Percentiles rank a stretch among this genome's conserved stretches.
Conservation (phyloP, 768 basidiomycete species). For the Boletus sp. region DNA sequence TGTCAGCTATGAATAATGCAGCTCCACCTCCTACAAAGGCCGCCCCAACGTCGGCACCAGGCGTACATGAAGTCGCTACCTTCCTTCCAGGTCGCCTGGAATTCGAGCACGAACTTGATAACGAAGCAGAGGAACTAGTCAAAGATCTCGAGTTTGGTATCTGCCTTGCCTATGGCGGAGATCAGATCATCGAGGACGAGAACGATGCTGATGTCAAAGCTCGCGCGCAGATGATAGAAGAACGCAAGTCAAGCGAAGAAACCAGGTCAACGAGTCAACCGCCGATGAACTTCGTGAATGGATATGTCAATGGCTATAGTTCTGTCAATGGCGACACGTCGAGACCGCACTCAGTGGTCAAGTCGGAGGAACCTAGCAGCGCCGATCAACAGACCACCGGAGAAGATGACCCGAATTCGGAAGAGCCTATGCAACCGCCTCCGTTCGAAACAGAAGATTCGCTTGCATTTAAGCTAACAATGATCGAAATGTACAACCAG, state of each 20-base stretch:
- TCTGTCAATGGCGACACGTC: constrained; percentile 37
- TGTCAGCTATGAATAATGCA: constrained; percentile 71
- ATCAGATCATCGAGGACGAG: constrained; percentile 73
- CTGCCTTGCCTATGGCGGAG: constrained; percentile 82
- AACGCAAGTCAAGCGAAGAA: constrained; percentile 28
- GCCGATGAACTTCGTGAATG: constrained; percentile 20
- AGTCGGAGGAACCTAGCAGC: constrained; percentile 46
- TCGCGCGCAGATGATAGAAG: constrained; percentile 40
- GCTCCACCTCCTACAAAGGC: constrained; percentile 60
- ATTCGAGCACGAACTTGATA: constrained; percentile 96
- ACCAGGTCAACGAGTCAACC: constrained; percentile 23
- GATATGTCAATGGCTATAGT: constrained; percentile 33
- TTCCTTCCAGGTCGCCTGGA: constrained; percentile 97
- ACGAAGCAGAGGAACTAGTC: constrained; percentile 92
- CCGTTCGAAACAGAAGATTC: constrained; percentile 84
- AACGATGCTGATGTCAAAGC: constrained; percentile 71
- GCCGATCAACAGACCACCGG: constrained; percentile 33
- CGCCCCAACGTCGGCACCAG: constrained; percentile 84
- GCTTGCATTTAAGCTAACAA: constrained; percentile 79
- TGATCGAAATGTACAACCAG: constrained; percentile 89
- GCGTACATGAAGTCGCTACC: constrained; percentile 85
- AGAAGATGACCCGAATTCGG: constrained; percentile 57
- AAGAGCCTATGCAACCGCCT: constrained; percentile 67
- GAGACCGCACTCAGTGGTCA: constrained; percentile 24
- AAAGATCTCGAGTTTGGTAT: constrained; percentile 96